Conservation (phyloP, 1,284 basidiomycete species). For the Irpex lacteus region DNA sequence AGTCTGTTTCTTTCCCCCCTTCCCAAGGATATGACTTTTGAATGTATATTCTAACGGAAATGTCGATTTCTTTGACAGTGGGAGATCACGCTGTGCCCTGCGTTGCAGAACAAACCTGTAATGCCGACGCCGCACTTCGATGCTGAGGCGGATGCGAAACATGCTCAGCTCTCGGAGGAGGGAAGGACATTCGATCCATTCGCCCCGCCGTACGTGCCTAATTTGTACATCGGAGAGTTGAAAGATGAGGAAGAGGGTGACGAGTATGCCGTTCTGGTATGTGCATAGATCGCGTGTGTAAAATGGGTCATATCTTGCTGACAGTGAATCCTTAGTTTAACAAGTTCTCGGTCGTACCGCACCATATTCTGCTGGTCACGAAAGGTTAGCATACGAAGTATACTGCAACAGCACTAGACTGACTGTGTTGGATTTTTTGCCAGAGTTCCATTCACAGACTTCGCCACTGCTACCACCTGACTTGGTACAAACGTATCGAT, state of each 20-base stretch:
- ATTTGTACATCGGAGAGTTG: slow-evolving; percentile 72
- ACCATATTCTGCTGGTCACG: slow-evolving; percentile 80
- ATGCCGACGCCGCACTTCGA: slow-evolving; percentile 46
- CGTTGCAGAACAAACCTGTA: slow-evolving; percentile 72
- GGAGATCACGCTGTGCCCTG: slow-evolving; percentile 78
- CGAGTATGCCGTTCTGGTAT: slow-evolving; percentile 74
- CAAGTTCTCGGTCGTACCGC: slow-evolving; percentile 79
- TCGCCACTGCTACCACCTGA: slow-evolving; percentile 78
- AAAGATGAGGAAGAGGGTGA: slow-evolving; percentile 57
- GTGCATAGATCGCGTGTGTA: slow-evolving; percentile 24
- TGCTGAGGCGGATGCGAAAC: slow-evolving; percentile 24
- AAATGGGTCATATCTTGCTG: background rate
- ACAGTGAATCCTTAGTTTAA: slow-evolving; percentile 53
- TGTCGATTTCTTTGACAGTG: slow-evolving; percentile 47
- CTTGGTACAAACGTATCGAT: slow-evolving; percentile 67
- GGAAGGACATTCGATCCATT: slow-evolving; percentile 63
- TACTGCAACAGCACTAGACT: too few species aligned
- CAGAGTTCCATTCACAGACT: slow-evolving; percentile 73
- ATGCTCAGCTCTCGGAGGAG: slow-evolving; percentile 27
- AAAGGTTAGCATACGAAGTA: slow-evolving; percentile 49
- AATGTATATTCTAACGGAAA: too few species aligned
- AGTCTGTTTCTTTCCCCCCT: background rate
- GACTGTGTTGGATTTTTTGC: background rate
- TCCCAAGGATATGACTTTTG: background rate
- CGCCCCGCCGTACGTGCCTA: slow-evolving; percentile 73